Conservation (phyloP, 1,139 yeast species). For the Blastobotrys buckinghamii region DNA sequence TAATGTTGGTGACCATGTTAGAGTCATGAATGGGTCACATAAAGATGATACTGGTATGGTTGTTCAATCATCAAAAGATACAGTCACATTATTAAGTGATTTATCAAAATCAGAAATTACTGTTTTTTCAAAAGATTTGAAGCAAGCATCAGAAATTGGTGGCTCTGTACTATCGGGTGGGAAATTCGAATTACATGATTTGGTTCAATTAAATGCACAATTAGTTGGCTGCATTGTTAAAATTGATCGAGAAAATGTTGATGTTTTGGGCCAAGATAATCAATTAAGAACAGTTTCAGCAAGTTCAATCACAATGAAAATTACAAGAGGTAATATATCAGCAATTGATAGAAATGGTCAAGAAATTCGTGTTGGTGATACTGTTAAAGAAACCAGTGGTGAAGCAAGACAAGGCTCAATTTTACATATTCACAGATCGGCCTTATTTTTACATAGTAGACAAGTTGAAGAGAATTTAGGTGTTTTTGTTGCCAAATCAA, state of each 20-base stretch:
- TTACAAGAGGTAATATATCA: conserved; percentile 62
- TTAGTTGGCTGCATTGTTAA: conserved; percentile 85
- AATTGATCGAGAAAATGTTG: conserved; percentile 81
- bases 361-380: conserved; percentile 84
- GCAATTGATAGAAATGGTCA: conserved; percentile 85
- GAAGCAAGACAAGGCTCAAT: conserved; percentile 84
- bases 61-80: conserved; percentile 72
- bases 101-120: conserved; percentile 83
- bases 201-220: conserved; percentile 82
- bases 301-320: conserved; percentile 71
- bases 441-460: conserved; percentile 73
- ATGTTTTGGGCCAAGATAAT: conserved; percentile 81
- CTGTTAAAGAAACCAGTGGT: conserved; percentile 75
- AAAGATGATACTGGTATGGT: conserved; percentile 93
- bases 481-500: conserved; percentile 73
- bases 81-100: conserved; percentile 84
- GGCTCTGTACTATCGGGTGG: conserved; percentile 55
- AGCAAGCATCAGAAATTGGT: conserved; percentile 47
- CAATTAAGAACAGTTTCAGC: conserved; percentile 67
- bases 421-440: conserved; percentile 75
- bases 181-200: conserved; percentile 79
- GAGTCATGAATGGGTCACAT: conserved; percentile 87
- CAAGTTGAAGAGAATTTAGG: conserved; percentile 82
- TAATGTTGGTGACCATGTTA: conserved; percentile 89
- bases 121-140: conserved; percentile 81